Evolutionary conservation across 306 rosid species (phyloP), one percentile per base, ranked within the genome.

Genomic region (Sicyos baderoa): DNA sequence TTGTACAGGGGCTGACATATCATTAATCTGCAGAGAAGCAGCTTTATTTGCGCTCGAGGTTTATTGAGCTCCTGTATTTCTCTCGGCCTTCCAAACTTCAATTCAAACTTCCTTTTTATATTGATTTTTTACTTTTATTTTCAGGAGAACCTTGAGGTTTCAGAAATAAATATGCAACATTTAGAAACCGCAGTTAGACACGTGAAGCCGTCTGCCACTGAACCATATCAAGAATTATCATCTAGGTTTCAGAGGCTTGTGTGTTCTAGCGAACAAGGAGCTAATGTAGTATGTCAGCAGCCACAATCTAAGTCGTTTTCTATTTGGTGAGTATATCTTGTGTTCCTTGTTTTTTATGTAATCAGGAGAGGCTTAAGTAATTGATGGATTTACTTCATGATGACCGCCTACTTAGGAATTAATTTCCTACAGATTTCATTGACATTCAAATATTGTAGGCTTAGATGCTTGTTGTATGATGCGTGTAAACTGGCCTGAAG

Each of bases 1-100:
- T 61, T 87, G 73, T 76, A 89, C 96, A 5, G 96, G 96, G 69
- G 96, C 98, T 68, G 95, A 89, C 79, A 89, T 92, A 71, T 85
- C 90, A 60, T 82, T 79, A 52, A 76, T 88, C 78, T 92, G 98
- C 83, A 84, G 88, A 23, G 89, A 89, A 83, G 93, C 96, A 54
- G 98, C 87, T 74, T 54, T 87, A 72, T 85, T 85, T 23, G 93
- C 96, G 49, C 60, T 89, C 60, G 95, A 87, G 98, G 96, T 92
- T 79, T 80, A 86, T 86, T 60, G 4, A 23, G 57, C 37, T 79
- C 45, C 21, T 70, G 9, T 17, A 4, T 0, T 49, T 23, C 72
- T 56, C 75, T 32, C 51, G 22, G 22, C 11, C 59, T 74, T 68
- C 56, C 54, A 42, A 40, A 49, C n/a, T 57, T 73, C 16, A 9